Conservation (phyloP, 2,329 filamentous ascomycete genomes). For the Spiromastix sp. region DNA sequence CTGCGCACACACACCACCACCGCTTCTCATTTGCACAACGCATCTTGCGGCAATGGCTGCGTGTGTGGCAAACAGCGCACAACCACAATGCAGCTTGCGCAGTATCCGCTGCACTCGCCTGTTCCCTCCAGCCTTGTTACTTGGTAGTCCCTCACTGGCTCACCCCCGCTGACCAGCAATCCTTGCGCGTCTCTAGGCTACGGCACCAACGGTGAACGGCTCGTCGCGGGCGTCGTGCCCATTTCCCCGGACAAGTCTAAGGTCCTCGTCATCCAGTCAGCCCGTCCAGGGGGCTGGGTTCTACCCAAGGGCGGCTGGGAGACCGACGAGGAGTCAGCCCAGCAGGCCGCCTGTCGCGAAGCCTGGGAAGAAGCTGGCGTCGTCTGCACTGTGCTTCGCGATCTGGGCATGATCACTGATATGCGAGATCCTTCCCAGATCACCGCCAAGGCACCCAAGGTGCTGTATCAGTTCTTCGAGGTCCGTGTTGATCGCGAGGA, state of each 20-base stretch:
- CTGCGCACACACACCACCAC: no score
- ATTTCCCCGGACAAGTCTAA: conserved; percentile 75
- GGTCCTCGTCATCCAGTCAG: conserved; percentile 90
- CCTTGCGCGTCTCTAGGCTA: conserved; percentile 53
- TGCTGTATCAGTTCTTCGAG: conserved; percentile 54
- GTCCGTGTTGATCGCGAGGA: conserved; percentile 80
- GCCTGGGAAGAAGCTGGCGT: conserved; percentile 98
- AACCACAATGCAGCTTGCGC: neutral
- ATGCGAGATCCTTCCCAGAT: conserved; percentile 50
- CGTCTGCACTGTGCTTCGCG: conserved; percentile 69
- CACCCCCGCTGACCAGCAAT: conserved; percentile 4
- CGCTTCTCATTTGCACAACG: no score
- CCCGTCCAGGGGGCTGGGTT: conserved; percentile 85
- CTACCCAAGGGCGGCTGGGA: conserved; percentile 98
- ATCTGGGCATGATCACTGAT: conserved; percentile 79
- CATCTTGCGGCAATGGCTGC: no score
- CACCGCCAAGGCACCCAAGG: conserved; percentile 56
- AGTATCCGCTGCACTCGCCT: neutral
- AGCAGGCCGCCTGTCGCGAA: conserved; percentile 77
- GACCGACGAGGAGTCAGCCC: conserved; percentile 75
- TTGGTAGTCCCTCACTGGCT: no score
- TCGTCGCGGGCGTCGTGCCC: conserved; percentile 90
- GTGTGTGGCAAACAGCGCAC: no score
- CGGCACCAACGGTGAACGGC: conserved; percentile 79
- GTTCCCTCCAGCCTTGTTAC: neutral